Evolutionary conservation across 169 alveolate species (phyloP), one percentile per base, ranked within the genome.

Genomic region (Eimeria zaria): DNA sequence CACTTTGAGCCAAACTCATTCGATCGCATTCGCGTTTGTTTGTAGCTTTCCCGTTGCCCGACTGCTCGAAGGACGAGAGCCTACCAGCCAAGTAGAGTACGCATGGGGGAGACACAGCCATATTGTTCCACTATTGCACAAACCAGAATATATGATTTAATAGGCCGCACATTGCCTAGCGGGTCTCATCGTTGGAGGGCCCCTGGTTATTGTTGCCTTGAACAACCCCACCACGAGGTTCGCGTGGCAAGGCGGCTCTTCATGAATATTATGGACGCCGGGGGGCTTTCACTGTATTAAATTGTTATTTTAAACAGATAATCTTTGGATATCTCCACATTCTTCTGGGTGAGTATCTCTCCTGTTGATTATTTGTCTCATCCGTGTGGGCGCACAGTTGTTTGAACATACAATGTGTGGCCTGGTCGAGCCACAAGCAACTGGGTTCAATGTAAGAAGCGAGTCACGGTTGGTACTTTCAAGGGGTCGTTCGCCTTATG

Each of bases 221-320:
- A 78, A 44, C 88, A 78, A 78, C 88, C 88, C 88, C 88, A 78
- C 88, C 67, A n/a, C 7, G 88, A 9, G 64, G 69, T 48, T 78
- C 27, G 30, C n/a, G 30, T 48, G 44, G 44, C 39, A 78, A n/a
- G n/a, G 88, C 18, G 46, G 88, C 46, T 30, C 55, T n/a, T 67
- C 51, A 18, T 27, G 46, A 48, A 24, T 78, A 27, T 78, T 27
- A 64, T 16, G 83, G 60, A n/a, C n/a, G 46, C 7, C n/a, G 27
- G 11, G 30, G 14, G 36, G 44, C 27, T 12, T n/a, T 22, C 20
- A 27, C 44, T 9, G 3, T 36, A 46, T 46, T 48, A 18, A 7
- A 46, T 24, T 12, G 16, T 27, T 20, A 8, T 12, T 78, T 8
- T 46, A 1, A 5, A 22, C 24, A 46, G 64, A 22, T 20, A 78